Conservation (phyloP, 495 filamentous ascomycete genomes). For the Xanthoparmelia taractica region DNA sequence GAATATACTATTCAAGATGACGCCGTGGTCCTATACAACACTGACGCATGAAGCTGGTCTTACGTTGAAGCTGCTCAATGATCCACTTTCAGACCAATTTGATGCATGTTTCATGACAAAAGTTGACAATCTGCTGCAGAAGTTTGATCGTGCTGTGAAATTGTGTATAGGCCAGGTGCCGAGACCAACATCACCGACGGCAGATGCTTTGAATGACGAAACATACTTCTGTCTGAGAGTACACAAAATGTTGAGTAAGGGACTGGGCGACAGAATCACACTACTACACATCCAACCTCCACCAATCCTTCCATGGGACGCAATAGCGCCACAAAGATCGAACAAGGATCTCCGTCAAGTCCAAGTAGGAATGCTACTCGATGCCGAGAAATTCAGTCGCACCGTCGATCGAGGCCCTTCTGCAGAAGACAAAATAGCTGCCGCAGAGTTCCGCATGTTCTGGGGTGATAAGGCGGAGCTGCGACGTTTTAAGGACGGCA, state of each 20-base stretch:
- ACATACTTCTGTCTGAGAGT: conserved; percentile 25
- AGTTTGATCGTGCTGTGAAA: conserved; percentile 56
- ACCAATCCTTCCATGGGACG: conserved; percentile 33
- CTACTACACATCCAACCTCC: conserved; percentile 51
- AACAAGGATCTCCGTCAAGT: conserved; percentile 32
- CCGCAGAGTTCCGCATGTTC: conserved; percentile 41
- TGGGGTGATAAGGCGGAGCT: conserved; percentile 51
- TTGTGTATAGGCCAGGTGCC: background rate
- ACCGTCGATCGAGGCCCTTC: conserved; percentile 78
- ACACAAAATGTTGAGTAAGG: conserved; percentile 56
- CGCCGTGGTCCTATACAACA: conserved; percentile 67
- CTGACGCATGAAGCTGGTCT: conserved; percentile 62
- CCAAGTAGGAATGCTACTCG: conserved; percentile 57
- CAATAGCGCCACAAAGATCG: conserved; percentile 22
- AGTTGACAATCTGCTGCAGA: conserved; percentile 55
- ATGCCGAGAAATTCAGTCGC: conserved; percentile 61
- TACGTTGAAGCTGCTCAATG: conserved; percentile 64
- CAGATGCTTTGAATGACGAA: conserved; percentile 5
- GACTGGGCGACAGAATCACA: conserved; percentile 65
- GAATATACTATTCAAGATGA: conserved; percentile 91
- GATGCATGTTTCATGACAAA: conserved; percentile 72
- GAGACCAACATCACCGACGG: background rate
- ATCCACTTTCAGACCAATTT: conserved; percentile 71
- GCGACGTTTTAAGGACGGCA: conserved; percentile 49
- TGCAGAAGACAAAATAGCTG: conserved; percentile 59